Evolutionary conservation across 768 basidiomycete genomes (phyloP).

Genomic region (Lyophyllum decastes): DNA sequence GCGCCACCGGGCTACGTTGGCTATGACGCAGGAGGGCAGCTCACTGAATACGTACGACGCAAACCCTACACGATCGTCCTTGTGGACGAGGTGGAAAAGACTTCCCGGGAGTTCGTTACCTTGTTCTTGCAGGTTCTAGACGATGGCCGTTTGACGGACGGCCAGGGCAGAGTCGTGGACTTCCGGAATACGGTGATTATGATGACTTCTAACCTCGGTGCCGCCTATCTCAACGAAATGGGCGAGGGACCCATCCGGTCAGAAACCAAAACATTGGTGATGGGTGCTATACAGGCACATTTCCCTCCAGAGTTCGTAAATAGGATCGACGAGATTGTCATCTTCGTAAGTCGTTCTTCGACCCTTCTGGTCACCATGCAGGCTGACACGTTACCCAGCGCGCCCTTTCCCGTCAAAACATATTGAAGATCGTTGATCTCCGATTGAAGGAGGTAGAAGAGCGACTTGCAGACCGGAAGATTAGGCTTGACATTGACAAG

Average conservation of each 20-base stretch:
- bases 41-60: slow-evolving; percentile 91
- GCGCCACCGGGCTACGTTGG: slow-evolving; percentile 90
- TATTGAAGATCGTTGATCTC: slow-evolving; percentile 86
- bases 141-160: slow-evolving; percentile 89
- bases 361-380: neutral
- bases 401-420: slow-evolving; percentile 71
- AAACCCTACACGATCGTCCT: slow-evolving; percentile 88
- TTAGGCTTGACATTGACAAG: slow-evolving; percentile 75
- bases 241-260: slow-evolving; percentile 67
- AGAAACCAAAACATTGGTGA: slow-evolving; percentile 65
- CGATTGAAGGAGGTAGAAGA: slow-evolving; percentile 85
- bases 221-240: slow-evolving; percentile 73
- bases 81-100: slow-evolving; percentile 92
- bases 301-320: slow-evolving; percentile 95
- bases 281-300: slow-evolving; percentile 77
- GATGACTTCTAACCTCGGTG: slow-evolving; percentile 92
- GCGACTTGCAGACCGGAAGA: slow-evolving; percentile 78
- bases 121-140: slow-evolving; percentile 80
- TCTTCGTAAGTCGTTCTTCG: slow-evolving; percentile 56
- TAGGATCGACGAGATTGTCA: slow-evolving; percentile 83
- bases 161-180: slow-evolving; percentile 87
- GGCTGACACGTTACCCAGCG: slow-evolving; percentile 51
- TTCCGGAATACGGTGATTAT: slow-evolving; percentile 93
- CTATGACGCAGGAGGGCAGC: slow-evolving; percentile 85
- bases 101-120: slow-evolving; percentile 63